Evolutionary conservation across 768 basidiomycete species (phyloP).

Genomic region (Mycena crocata): DNA sequence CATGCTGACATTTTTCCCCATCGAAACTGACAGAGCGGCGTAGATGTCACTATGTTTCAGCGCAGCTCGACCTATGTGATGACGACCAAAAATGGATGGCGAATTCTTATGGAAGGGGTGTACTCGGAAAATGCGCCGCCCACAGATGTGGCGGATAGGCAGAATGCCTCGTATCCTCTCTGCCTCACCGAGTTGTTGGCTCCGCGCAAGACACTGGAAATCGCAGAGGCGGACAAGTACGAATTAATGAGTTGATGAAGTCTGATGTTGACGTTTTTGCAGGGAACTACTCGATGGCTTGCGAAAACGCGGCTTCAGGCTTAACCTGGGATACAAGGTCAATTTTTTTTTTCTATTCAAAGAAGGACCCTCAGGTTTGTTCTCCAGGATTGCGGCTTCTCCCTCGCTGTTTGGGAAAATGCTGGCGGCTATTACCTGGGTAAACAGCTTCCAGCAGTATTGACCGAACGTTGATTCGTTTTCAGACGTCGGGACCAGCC

Average conservation of each 20-base stretch:
- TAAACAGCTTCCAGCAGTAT: slow-evolving; percentile 33
- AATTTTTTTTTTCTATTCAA: no score
- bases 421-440: slow-evolving; percentile 80
- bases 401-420: slow-evolving; percentile 57
- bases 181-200: slow-evolving; percentile 50
- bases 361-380: no score
- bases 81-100: slow-evolving; percentile 55
- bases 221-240: slow-evolving; percentile 69
- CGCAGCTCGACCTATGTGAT: slow-evolving; percentile 70
- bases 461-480: neutral
- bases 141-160: slow-evolving; percentile 61
- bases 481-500: slow-evolving; percentile 67
- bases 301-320: slow-evolving; percentile 66
- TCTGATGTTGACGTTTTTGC: neutral
- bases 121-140: slow-evolving; percentile 65
- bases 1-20: slow-evolving; percentile 5
- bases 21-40: neutral
- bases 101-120: slow-evolving; percentile 41
- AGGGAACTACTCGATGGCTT: slow-evolving; percentile 69
- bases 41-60: slow-evolving; percentile 72
- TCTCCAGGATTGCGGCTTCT: slow-evolving; percentile 59
- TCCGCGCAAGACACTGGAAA: slow-evolving; percentile 48
- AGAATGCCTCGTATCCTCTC: slow-evolving; percentile 61
- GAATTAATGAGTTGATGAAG: slow-evolving; percentile 18
- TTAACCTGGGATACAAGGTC: slow-evolving; percentile 63